These are phyloP conservation scores for Aspergillus biplanus DNA, from an alignment of 495 filamentous ascomycete genomes.

Conservation along the genomic window DNA sequence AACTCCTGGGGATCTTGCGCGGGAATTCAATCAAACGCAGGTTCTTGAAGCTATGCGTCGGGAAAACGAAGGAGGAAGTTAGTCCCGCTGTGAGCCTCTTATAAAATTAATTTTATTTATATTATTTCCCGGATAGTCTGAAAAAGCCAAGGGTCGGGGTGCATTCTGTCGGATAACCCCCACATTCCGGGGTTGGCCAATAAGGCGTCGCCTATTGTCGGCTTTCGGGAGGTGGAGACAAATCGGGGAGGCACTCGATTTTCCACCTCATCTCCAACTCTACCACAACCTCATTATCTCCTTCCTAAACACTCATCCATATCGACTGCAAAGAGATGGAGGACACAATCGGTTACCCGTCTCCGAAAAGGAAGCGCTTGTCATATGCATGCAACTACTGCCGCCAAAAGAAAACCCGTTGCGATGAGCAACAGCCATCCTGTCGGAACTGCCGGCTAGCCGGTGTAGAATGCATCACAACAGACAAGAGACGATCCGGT, in stretches of 20 bases:
- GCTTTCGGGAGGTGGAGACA: background rate
- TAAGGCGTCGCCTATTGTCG: background rate
- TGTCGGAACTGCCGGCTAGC: slow-evolving; percentile 12
- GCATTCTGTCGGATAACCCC: too few species aligned
- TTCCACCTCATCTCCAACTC: too few species aligned
- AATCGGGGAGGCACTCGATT: background rate
- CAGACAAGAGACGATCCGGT: slow-evolving; percentile 8
- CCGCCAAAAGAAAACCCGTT: slow-evolving; percentile 12
- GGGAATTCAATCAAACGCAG: background rate
- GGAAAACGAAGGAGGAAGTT: background rate
- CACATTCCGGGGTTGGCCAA: too few species aligned
- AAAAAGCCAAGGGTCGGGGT: too few species aligned
- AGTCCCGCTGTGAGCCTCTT: too few species aligned
- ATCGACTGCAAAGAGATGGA: background rate
- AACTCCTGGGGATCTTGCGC: slow-evolving; percentile 6
- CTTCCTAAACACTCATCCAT: too few species aligned
- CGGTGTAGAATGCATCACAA: slow-evolving; percentile 14
- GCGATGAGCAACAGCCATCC: slow-evolving; percentile 11
- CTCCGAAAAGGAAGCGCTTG: slow-evolving; percentile 3
- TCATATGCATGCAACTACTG: slow-evolving; percentile 14
- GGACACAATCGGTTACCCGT: background rate
- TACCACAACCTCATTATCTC: too few species aligned
- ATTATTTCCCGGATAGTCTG: too few species aligned
- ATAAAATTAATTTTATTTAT: too few species aligned
- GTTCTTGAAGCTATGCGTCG: slow-evolving; percentile 2